These are phyloP conservation scores for Colletotrichum gigasporum DNA, from an alignment of 2,329 filamentous ascomycete genomes.

Conservation along the genomic window DNA sequence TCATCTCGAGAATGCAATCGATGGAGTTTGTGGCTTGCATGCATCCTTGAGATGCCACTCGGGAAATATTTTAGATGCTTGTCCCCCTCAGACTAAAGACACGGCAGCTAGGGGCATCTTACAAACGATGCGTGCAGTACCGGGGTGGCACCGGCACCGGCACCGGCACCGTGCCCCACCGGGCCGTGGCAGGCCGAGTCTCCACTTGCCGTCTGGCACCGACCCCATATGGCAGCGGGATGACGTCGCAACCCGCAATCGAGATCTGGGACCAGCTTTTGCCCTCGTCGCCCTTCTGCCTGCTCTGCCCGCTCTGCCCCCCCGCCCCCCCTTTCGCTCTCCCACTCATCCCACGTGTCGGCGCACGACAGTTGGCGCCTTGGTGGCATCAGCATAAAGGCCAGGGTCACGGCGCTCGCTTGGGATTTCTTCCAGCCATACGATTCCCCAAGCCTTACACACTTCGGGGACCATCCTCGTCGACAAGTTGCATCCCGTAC, in stretches of 20 bases:
- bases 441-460: neutral
- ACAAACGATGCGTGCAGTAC: no score
- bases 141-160: neutral
- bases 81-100: no score
- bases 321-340: neutral
- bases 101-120: no score
- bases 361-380: neutral
- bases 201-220: neutral
- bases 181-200: neutral
- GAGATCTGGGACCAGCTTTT: constrained; percentile 20
- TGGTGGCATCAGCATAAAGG: neutral
- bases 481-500: neutral
- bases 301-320: no score
- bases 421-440: neutral
- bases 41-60: no score
- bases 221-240: constrained; percentile 6
- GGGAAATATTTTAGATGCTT: no score
- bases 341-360: constrained; percentile 1
- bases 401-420: neutral
- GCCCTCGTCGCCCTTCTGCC: no score
- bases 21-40: no score
- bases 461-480: neutral
- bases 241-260: constrained; percentile 30
- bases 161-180: neutral
- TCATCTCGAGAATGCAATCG: no score